Evolutionary conservation across 441 rosid species (phyloP).

Genomic region (Euphorbia corollata): DNA sequence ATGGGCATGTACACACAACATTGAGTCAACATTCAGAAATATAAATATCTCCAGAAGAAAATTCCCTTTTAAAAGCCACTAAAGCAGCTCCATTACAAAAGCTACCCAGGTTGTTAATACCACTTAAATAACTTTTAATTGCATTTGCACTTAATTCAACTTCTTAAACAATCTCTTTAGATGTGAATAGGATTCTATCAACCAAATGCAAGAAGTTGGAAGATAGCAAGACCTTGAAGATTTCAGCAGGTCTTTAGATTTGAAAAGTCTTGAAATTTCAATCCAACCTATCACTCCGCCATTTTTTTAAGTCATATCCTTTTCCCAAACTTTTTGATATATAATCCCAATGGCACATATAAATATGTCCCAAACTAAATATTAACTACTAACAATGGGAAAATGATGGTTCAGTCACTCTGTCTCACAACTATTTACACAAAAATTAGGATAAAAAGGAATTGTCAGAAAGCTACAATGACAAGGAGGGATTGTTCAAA

Average conservation of each 20-base stretch:
- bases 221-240: neutral
- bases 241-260: neutral
- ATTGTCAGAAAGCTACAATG: neutral
- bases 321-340: neutral
- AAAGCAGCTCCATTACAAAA: neutral
- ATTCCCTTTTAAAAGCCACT: neutral
- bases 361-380: neutral
- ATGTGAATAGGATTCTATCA: neutral
- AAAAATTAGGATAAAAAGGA: neutral
- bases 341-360: neutral
- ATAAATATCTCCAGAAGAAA: neutral
- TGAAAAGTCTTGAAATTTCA: neutral
- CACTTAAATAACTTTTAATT: neutral
- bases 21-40: neutral
- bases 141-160: neutral
- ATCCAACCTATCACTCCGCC: neutral
- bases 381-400: neutral
- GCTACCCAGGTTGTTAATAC: neutral
- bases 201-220: neutral
- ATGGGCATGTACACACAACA: neutral
- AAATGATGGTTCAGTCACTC: neutral
- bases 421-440: neutral
- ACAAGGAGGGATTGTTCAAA: neutral
- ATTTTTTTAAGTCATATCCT: neutral
- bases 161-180: neutral